Evolutionary conservation across 1,284 basidiomycete species (phyloP).

Genomic region (Xerocomus nothofagi): DNA sequence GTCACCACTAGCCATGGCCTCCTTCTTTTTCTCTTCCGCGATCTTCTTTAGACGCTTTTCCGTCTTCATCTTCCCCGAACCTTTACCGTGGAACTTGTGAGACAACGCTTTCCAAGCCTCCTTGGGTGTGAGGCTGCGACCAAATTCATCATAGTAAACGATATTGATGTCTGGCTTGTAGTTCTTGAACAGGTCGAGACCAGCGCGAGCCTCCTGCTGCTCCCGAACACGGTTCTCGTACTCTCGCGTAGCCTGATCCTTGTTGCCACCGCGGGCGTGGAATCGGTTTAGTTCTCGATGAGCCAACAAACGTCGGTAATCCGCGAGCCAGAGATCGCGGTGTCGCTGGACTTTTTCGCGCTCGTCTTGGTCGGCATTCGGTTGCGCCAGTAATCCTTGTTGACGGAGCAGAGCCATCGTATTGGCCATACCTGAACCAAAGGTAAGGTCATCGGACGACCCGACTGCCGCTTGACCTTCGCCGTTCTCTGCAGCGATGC

Average conservation of each 20-base stretch:
- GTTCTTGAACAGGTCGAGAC: constrained; percentile 82
- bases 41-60: constrained; percentile 94
- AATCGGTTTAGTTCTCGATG: constrained; percentile 80
- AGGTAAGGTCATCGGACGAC: constrained; percentile 71
- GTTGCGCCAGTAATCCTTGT: constrained; percentile 82
- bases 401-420: constrained; percentile 88
- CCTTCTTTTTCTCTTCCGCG: constrained; percentile 88
- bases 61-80: constrained; percentile 90
- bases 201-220: constrained; percentile 84
- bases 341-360: constrained; percentile 84
- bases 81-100: constrained; percentile 96
- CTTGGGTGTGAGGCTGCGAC: constrained; percentile 86
- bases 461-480: constrained; percentile 45
- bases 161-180: constrained; percentile 98
- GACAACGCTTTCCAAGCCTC: constrained; percentile 97
- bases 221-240: constrained; percentile 93
- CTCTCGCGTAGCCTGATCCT: constrained; percentile 93
- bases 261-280: constrained; percentile 75
- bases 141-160: constrained; percentile 96
- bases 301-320: constrained; percentile 74
- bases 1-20: constrained; percentile 89
- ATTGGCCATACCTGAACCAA: constrained; percentile 82
- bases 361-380: constrained; percentile 66
- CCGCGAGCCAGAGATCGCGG: constrained; percentile 88
- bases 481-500: constrained; percentile 36